Evolutionary conservation across 257 asterid genomes (phyloP), one percentile per base, ranked within the genome.

Genomic region (Henckelia pumila): DNA sequence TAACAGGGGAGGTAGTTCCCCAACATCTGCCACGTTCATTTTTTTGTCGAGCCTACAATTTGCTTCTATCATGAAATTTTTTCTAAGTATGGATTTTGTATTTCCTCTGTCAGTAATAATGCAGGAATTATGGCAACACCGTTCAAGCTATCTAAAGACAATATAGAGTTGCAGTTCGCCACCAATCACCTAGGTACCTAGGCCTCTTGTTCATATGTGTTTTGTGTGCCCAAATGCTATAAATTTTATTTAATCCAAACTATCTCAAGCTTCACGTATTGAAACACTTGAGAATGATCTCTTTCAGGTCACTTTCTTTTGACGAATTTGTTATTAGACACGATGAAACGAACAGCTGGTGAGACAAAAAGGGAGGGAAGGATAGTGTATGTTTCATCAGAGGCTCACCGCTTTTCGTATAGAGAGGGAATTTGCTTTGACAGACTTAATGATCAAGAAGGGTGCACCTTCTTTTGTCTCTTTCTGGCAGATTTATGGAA

Each of bases 251-350:
- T 26, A 40, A 65, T 28, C 26, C 16, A 56, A 58, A 67, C 55
- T 37, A 22, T 20, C 10, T 61, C 52, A 7, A 30, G 19, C 13
- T 62, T 53, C 35, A 53, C 24, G 62, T 16, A 11, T 6, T 61
- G 29, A 58, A 50, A 16, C 16, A 47, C 5, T 47, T 5, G 21
- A 28, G 30, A 6, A 47, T 5, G 16, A 68, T 59, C 22, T 70
- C 59, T 72, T 81, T 71, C 90, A 92, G 98, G 98, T 59, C 98
- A 92, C 79, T 92, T 92, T 77, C 95, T 93, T 69, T 77, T 93
- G 13, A 73, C 92, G n/a, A 69, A 80, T 76, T 66, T 92, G 83
- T 80, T 88, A 69, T 71, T 92, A 67, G 96, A 86, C 68, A 92
- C 85, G 5, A 89, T 89, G 94, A 90, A 83, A 75, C 87, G 81